Conservation (phyloP, 1,139 yeast species). For the Candida mesenterica region DNA sequence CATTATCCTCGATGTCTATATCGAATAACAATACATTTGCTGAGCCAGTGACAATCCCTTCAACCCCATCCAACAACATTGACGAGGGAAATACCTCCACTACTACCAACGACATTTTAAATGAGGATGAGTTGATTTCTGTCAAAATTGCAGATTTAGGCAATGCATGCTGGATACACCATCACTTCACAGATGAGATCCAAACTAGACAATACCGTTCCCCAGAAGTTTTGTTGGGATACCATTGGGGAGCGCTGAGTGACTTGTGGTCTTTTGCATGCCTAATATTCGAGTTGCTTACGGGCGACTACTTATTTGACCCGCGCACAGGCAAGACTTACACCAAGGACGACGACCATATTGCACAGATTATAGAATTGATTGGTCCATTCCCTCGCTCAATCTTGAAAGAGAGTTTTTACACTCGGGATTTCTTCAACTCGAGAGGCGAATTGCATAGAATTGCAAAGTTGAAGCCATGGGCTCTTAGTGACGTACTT, state of each 20-base stretch:
- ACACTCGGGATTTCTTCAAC: slow-evolving; percentile 45
- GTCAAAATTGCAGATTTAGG: slow-evolving; percentile 53
- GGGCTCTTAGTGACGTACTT: slow-evolving; percentile 49
- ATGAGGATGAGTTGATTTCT: slow-evolving; percentile 47
- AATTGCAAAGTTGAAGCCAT: slow-evolving; percentile 43
- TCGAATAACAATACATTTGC: slow-evolving; percentile 25
- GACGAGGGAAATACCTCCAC: slow-evolving; percentile 7
- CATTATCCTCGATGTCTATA: slow-evolving; percentile 46
- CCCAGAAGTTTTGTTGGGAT: slow-evolving; percentile 48
- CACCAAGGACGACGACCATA: slow-evolving; percentile 49
- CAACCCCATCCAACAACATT: slow-evolving; percentile 9
- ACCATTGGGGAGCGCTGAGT: slow-evolving; percentile 51
- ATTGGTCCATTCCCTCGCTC: slow-evolving; percentile 44
- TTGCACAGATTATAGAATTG: slow-evolving; percentile 49
- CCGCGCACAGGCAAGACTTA: slow-evolving; percentile 48
- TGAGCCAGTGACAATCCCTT: slow-evolving; percentile 26
- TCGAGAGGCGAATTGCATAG: slow-evolving; percentile 25
- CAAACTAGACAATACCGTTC: slow-evolving; percentile 51
- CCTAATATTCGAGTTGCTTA: slow-evolving; percentile 43
- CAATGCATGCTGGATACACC: slow-evolving; percentile 50
- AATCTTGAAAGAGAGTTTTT: slow-evolving; percentile 43
- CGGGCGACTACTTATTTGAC: slow-evolving; percentile 50
- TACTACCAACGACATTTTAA: slow-evolving; percentile 23
- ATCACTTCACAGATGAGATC: slow-evolving; percentile 51
- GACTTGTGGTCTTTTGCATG: slow-evolving; percentile 53